Conservation (phyloP, 1,139 yeast genomes). For the Geotrichum histeridarum region DNA sequence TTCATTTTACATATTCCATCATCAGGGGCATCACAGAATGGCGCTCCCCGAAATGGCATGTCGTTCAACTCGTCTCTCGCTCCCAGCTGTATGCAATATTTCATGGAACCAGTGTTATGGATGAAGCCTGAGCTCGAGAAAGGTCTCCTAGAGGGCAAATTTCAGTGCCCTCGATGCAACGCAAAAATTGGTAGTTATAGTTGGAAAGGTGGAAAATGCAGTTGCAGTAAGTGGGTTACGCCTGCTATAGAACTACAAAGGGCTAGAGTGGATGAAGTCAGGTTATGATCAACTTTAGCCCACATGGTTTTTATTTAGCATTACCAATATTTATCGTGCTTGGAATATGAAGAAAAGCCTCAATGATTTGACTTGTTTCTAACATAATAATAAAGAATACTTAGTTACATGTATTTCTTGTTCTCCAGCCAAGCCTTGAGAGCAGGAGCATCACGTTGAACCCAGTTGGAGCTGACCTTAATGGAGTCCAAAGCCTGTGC, state of each 20-base stretch:
- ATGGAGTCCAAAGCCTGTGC: constrained; percentile 34
- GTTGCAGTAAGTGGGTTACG: constrained; percentile 93
- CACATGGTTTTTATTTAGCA: background rate
- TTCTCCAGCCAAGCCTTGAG: constrained; percentile 35
- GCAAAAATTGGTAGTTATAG: constrained; percentile 75
- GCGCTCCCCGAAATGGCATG: constrained; percentile 29
- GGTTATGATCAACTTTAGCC: background rate
- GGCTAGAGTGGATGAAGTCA: constrained; percentile 70
- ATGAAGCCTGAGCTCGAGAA: constrained; percentile 70
- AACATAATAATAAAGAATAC: background rate
- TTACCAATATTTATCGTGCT: no score
- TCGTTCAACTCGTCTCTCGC: constrained; percentile 48
- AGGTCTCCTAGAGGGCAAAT: constrained; percentile 77
- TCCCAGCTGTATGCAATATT: constrained; percentile 79
- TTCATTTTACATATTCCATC: constrained; percentile 25
- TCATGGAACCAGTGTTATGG: constrained; percentile 85
- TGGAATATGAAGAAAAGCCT: no score
- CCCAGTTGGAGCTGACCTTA: constrained; percentile 32
- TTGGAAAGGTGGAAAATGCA: constrained; percentile 93
- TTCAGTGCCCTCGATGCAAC: constrained; percentile 76
- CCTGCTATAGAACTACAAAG: constrained; percentile 84
- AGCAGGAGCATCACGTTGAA: constrained; percentile 29
- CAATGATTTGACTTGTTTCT: background rate
- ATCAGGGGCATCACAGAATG: constrained; percentile 11
- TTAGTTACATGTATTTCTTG: constrained; percentile 18